These are phyloP conservation scores for Exophiala lecanii-corni DNA, from an alignment of 2,329 filamentous ascomycete species.

Conservation along the genomic window DNA sequence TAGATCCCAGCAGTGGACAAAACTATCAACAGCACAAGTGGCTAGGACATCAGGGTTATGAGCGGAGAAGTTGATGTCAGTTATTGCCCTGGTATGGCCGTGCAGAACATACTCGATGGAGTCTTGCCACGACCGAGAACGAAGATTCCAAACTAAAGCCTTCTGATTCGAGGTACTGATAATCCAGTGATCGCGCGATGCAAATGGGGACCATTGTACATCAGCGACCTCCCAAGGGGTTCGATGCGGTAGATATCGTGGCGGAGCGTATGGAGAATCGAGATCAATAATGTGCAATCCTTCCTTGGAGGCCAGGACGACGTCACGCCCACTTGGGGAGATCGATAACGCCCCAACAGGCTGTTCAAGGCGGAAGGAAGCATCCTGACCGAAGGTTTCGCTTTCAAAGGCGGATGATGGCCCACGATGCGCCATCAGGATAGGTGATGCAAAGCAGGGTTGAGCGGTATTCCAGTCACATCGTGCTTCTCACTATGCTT, in stretches of 20 bases:
- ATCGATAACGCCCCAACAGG: constrained; percentile 86
- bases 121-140: constrained; percentile 64
- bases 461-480: no score
- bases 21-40: constrained; percentile 88
- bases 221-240: constrained; percentile 94
- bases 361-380: constrained; percentile 75
- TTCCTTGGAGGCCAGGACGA: constrained; percentile 82
- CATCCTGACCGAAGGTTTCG: constrained; percentile 79
- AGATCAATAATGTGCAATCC: constrained; percentile 88
- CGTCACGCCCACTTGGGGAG: constrained; percentile 83
- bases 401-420: constrained; percentile 67
- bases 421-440: constrained; percentile 33
- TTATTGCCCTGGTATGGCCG: constrained; percentile 82
- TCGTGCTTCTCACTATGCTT: no score
- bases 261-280: constrained; percentile 81
- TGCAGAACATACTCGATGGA: constrained; percentile 86
- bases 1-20: constrained; percentile 89
- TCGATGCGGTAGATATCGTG: constrained; percentile 77
- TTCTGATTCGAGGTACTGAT: constrained; percentile 93
- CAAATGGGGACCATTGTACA: constrained; percentile 95
- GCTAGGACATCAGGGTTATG: constrained; percentile 85
- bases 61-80: constrained; percentile 92
- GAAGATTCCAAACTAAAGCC: constrained; percentile 89
- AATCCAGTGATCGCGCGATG: constrained; percentile 84
- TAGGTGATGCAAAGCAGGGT: no score